These are phyloP conservation scores for Fraxinus greggii DNA, from an alignment of 305 asterid genomes.

Conservation along the genomic window DNA sequence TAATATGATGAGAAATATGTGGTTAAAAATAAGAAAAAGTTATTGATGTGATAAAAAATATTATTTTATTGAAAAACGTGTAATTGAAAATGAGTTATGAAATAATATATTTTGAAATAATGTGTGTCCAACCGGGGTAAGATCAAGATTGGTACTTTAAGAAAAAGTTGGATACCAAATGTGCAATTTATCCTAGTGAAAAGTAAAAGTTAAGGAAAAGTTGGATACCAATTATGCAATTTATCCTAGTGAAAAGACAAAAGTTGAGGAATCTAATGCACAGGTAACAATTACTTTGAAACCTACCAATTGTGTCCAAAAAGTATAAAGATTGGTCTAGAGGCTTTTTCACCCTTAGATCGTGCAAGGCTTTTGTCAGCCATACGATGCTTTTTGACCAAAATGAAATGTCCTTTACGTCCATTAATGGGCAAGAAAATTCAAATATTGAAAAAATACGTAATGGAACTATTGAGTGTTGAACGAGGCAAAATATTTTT, in stretches of 20 bases:
- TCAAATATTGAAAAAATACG: background rate
- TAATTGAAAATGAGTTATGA: too few relatives aligned
- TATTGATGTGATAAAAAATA: too few relatives aligned
- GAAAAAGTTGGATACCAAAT: background rate
- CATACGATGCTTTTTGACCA: background rate
- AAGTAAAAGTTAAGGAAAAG: background rate
- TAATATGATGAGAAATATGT: too few relatives aligned
- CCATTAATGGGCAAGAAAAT: background rate
- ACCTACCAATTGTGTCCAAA: background rate
- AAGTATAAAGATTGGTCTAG: background rate
- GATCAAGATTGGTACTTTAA: background rate
- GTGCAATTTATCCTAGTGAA: background rate
- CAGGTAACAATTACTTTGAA: background rate
- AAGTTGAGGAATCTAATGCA: background rate
- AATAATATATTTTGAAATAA: too few relatives aligned
- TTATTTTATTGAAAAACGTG: too few relatives aligned
- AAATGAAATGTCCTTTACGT: background rate
- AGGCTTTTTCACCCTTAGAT: background rate
- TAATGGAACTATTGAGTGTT: background rate
- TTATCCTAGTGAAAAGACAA: background rate
- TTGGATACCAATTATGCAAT: background rate
- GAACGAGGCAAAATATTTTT: constrained; percentile 7
- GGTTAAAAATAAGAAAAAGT: too few relatives aligned
- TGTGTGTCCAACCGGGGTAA: too few relatives aligned
- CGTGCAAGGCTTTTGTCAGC: background rate